phyloP scores from a whole-genome alignment of 2,329 filamentous ascomycete species.

The Botryosphaeria dothidea region DNA sequence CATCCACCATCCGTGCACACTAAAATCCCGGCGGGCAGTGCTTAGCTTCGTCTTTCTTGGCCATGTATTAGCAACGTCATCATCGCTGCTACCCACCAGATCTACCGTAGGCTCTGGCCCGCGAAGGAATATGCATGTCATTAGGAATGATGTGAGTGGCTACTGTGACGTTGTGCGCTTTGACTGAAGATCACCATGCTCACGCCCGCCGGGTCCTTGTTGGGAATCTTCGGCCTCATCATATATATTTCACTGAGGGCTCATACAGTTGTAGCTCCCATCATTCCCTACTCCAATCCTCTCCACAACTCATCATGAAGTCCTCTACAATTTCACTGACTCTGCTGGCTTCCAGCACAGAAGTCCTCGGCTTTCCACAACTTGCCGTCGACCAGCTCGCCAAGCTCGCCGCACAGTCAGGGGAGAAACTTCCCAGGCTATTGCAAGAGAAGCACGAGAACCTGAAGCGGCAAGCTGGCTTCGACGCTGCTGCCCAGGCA shows the following conservation, averaged over 20 bases:
- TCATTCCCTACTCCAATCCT: not conserved
- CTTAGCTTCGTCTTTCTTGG: no score
- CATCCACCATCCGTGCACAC: not conserved
- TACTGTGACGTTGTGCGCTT: not conserved
- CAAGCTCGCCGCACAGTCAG: not conserved
- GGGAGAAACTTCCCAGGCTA: not conserved
- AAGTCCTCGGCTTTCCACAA: not conserved
- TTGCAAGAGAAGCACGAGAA: not conserved
- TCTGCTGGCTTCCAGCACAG: not conserved
- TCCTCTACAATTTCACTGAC: not conserved
- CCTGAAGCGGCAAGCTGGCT: not conserved
- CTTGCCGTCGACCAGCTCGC: not conserved
- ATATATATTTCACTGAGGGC: not conserved
- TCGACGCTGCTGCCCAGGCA: not conserved
- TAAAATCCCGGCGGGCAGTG: not conserved
- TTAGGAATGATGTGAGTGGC: not conserved
- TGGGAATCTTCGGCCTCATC: no score
- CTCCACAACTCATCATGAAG: not conserved
- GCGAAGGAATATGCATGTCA: not conserved
- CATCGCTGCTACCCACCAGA: no score
- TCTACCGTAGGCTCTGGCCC: not conserved
- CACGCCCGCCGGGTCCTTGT: no score
- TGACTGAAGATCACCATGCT: not conserved
- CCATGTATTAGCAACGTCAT: no score
- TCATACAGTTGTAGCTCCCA: no score